Evolutionary conservation across 2,329 filamentous ascomycete species (phyloP).

Genomic region (Trichoderma brevicompactum): DNA sequence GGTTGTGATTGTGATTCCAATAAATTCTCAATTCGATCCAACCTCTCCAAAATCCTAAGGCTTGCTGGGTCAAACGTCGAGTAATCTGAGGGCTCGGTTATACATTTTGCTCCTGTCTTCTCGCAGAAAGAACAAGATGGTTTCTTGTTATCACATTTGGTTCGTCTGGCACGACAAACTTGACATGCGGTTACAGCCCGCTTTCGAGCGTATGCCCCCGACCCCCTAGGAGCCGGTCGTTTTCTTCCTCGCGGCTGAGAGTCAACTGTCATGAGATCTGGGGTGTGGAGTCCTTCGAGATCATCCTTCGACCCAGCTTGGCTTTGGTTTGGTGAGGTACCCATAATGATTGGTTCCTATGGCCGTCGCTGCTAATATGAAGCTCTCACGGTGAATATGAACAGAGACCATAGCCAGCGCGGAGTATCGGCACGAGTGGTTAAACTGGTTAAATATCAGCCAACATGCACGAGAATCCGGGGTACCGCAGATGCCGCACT

Average conservation of each 20-base stretch:
- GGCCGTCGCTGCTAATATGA: neutral
- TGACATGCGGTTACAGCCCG: neutral
- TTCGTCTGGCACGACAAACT: neutral
- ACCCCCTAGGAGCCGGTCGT: conserved; percentile 1
- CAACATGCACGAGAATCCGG: neutral
- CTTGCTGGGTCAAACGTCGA: conserved; percentile 6
- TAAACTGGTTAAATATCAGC: neutral
- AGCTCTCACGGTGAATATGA: neutral
- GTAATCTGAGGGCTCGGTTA: neutral
- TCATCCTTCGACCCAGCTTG: neutral
- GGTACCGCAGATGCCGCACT: neutral
- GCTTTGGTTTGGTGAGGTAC: neutral
- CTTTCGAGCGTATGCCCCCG: neutral
- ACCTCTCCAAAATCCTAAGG: neutral
- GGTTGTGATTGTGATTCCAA: neutral
- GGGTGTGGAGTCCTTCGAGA: neutral
- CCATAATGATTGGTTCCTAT: neutral
- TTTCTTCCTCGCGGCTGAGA: conserved; percentile 1
- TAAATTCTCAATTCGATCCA: neutral
- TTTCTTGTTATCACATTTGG: conserved; percentile 2
- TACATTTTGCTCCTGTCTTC: neutral
- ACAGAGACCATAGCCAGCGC: neutral
- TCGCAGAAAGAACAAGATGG: neutral
- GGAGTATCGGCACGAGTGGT: neutral
- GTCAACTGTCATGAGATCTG: neutral